A percentile compares a stretch with the other conserved stretches of the same genome.
phyloP scores from a whole-genome alignment of 345 rosid species.

The Hibiscus syriacus region DNA sequence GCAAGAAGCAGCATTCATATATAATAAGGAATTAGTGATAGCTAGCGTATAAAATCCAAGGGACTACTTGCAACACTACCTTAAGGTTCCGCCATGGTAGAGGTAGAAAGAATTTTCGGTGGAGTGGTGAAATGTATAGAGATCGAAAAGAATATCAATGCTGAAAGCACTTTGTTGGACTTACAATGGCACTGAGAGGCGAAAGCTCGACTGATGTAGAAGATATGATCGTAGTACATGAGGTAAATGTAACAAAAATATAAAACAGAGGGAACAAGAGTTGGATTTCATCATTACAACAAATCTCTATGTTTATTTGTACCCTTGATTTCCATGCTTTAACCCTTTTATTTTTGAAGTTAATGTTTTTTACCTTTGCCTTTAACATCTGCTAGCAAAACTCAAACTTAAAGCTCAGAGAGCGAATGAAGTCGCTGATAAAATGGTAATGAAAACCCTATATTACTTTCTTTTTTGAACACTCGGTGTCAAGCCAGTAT shows the following conservation, averaged over 20 bases:
- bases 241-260: background rate
- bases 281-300: background rate
- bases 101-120: too few relatives aligned
- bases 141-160: too few relatives aligned
- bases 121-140: too few relatives aligned
- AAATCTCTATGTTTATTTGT: background rate
- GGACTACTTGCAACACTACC: too few relatives aligned
- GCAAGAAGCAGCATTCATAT: background rate
- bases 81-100: too few relatives aligned
- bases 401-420: background rate
- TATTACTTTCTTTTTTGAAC: too few relatives aligned
- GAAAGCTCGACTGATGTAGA: background rate
- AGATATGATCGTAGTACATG: background rate
- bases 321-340: background rate
- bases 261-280: background rate
- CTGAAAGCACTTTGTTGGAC: too few relatives aligned
- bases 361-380: too few relatives aligned
- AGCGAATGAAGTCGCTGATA: too few relatives aligned
- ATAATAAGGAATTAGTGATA: slow-evolving; percentile 4
- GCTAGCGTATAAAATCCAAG: too few relatives aligned
- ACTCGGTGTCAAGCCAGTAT: background rate
- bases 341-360: background rate
- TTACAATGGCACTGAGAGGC: too few relatives aligned
- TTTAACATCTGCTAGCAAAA: background rate
- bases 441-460: too few relatives aligned